Evolutionary conservation across 1,139 yeast genomes (phyloP), one percentile per base, ranked within the genome.

Genomic region (Starmera stellimalicola): DNA sequence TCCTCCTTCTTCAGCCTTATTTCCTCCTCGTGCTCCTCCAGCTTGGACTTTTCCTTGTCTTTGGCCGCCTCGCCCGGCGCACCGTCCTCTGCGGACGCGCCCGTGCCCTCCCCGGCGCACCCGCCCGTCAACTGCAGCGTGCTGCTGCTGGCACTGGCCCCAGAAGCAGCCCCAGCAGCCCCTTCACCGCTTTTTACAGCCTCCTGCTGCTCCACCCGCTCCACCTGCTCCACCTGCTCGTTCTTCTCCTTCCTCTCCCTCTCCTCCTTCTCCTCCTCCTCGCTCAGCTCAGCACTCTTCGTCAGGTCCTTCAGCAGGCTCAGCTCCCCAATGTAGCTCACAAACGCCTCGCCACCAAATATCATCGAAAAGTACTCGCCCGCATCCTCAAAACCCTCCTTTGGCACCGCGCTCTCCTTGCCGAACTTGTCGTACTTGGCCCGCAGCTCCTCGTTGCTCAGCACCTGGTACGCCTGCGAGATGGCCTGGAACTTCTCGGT

Each of bases 321-420:
- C 43, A 91, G 65, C 56, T 88, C 96, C 5, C 98, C 98, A 48
- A 88, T 83, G 68, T 87, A 80, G 37, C 79, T 82, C 31, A 70
- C 73, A 57, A 88, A 88, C 3, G 93, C 91, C 39, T 83, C 95
- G 27, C 97, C 97, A 30, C 97, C 97, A 57, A 87, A 87, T 26
- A 87, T 80, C 63, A 70, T 72, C n/a, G 82, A 68, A 58, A 87
- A 84, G 49, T 84, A 77, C 54, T 87, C 96, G 31, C 78, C 68
- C 0, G 96, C 94, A 53, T 87, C 96, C 51, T 83, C 94, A 51
- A 84, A 84, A 1, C 94, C 94, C 39, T 78, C 83, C 32, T 68
- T 70, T 2, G 94, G 94, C 27, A 80, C 71, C 5, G 91, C 83
- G 47, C 77, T 78, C 39, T 84, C 94, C 48, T 81, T 83, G 32